Evolutionary conservation across 352 stramenopile genomes (phyloP).

Genomic region (Phytopythium delawarense): DNA sequence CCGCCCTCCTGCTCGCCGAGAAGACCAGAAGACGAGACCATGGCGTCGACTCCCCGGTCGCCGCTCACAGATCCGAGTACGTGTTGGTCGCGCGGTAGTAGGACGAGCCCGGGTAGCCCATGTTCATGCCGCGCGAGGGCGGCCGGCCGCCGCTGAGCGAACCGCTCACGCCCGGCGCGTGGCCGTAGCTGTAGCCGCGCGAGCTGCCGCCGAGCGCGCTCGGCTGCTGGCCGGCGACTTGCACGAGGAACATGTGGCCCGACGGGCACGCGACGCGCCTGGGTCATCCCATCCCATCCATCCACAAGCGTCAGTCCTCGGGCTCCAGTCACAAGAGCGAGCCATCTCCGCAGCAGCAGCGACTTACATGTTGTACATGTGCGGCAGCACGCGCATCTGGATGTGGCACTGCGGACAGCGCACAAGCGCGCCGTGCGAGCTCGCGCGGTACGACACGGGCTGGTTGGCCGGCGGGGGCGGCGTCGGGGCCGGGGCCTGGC

Average conservation of each 20-base stretch:
- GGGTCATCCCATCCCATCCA: neutral
- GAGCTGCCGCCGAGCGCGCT: constrained; percentile 10
- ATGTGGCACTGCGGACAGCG: constrained; percentile 84
- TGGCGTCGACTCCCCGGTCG: no score
- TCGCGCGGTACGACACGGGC: constrained; percentile 69
- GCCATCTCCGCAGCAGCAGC: neutral
- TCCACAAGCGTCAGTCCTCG: constrained; percentile 1
- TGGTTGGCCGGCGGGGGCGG: constrained; percentile 23
- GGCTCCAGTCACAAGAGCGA: neutral
- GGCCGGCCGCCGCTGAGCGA: constrained; percentile 13
- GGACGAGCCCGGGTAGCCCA: constrained; percentile 42
- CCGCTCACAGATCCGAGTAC: constrained; percentile 41
- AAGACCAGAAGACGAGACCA: neutral
- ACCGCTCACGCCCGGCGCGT: constrained; percentile 16
- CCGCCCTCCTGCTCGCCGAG: neutral
- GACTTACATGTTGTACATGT: constrained; percentile 90
- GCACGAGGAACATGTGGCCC: constrained; percentile 85
- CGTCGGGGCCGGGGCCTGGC: neutral
- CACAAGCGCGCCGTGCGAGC: constrained; percentile 80
- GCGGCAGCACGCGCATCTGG: constrained; percentile 81
- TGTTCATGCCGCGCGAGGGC: constrained; percentile 33
- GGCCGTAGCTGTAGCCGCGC: constrained; percentile 21
- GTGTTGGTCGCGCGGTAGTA: constrained; percentile 47
- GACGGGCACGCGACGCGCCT: constrained; percentile 80
- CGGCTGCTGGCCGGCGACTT: constrained; percentile 51